phyloP scores from a whole-genome alignment of 768 basidiomycete species.

The Boletus fagicola region DNA sequence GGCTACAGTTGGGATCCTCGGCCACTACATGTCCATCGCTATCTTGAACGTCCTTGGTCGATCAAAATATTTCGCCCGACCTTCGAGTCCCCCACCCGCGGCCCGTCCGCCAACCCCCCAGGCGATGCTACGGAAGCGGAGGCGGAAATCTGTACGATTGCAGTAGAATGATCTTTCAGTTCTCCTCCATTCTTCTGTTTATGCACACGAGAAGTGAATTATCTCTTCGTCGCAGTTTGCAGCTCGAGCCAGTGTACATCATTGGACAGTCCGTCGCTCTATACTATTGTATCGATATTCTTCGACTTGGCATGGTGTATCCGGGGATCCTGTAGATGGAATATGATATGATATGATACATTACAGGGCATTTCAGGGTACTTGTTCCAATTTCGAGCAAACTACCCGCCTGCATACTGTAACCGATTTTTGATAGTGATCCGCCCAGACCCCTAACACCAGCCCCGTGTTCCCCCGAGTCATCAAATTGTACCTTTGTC shows the following conservation, averaged over 20 bases:
- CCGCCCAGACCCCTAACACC: background rate
- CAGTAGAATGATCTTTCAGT: conserved; percentile 13
- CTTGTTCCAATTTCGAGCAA: too few species aligned
- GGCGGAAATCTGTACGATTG: conserved; percentile 22
- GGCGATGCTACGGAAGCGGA: conserved; percentile 22
- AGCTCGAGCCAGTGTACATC: background rate
- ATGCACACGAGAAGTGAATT: background rate
- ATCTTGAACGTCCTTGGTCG: conserved; percentile 13
- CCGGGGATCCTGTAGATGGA: background rate
- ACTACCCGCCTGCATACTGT: too few species aligned
- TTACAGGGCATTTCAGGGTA: background rate
- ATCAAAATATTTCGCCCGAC: conserved; percentile 13
- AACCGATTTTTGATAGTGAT: background rate
- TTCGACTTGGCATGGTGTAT: background rate
- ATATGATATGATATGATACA: background rate
- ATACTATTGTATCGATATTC: background rate
- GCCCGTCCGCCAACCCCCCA: conserved; percentile 7
- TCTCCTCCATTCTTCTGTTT: background rate
- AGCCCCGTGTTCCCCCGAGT: background rate
- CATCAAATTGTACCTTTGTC: background rate
- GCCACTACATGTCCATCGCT: conserved; percentile 20
- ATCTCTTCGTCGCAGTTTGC: background rate
- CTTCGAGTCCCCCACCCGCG: background rate
- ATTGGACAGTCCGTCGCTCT: background rate
- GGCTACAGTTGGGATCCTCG: conserved; percentile 43